Evolutionary conservation across 1,284 basidiomycete genomes (phyloP).

Genomic region (Puccinia triticina): DNA sequence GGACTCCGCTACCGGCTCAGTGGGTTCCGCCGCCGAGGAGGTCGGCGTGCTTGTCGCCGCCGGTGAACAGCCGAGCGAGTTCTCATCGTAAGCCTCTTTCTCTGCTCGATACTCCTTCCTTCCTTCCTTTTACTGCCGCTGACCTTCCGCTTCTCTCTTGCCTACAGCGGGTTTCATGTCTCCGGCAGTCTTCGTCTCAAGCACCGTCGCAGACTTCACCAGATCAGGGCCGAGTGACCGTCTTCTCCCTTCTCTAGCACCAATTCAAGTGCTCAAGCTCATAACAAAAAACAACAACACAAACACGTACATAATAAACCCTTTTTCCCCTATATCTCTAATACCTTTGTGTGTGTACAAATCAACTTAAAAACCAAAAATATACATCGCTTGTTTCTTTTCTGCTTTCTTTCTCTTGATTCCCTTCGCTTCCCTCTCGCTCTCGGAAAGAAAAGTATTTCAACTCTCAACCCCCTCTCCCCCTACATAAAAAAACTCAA

Average conservation of each 20-base stretch:
- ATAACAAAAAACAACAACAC: background rate
- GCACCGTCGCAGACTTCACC: slow-evolving; percentile 25
- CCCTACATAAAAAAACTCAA: no score
- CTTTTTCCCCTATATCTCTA: background rate
- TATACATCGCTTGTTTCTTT: no score
- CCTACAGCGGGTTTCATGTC: background rate
- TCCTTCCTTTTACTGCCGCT: background rate
- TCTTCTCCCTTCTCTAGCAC: no score
- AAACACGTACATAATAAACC: background rate
- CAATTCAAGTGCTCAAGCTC: background rate
- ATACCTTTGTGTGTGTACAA: background rate
- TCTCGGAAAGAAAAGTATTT: background rate
- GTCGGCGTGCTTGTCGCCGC: slow-evolving; percentile 27
- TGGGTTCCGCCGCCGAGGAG: background rate
- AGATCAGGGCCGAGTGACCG: background rate
- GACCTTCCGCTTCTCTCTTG: background rate
- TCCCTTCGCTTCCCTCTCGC: background rate
- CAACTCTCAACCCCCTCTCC: background rate
- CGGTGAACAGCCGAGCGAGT: slow-evolving; percentile 22
- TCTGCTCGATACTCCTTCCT: background rate
- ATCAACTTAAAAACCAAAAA: background rate
- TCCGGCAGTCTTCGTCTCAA: slow-evolving; percentile 23
- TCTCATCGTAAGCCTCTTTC: background rate
- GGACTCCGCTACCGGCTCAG: background rate
- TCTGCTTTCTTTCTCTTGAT: no score